phyloP scores from a whole-genome alignment of 2,329 filamentous ascomycete genomes.

The Hymenoscyphus linearis region DNA sequence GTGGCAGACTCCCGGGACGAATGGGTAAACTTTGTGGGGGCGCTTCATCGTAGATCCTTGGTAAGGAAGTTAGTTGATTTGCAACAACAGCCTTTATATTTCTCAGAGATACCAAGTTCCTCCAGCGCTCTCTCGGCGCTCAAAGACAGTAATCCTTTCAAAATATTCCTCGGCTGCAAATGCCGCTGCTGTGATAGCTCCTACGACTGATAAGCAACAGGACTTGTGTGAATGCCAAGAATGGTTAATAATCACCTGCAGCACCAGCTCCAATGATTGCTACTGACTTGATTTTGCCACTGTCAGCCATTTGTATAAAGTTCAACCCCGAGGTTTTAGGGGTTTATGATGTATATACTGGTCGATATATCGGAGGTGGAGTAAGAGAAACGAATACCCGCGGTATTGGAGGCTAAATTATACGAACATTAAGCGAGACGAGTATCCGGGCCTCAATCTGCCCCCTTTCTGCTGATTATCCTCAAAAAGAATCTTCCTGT shows the following conservation, averaged over 20 bases:
- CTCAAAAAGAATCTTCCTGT: neutral
- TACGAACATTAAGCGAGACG: neutral
- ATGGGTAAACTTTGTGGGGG: slow-evolving; percentile 25
- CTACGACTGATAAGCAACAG: slow-evolving; percentile 27
- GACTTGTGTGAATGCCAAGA: neutral
- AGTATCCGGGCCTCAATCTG: neutral
- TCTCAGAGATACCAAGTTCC: slow-evolving; percentile 51
- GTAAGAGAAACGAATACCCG: neutral
- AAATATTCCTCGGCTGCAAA: slow-evolving; percentile 52
- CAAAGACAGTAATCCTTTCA: slow-evolving; percentile 54
- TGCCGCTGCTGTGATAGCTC: slow-evolving; percentile 43
- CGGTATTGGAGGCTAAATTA: no score
- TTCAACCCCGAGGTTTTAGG: neutral
- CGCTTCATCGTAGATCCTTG: slow-evolving; percentile 46
- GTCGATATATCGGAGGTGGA: neutral
- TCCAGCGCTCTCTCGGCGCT: slow-evolving; percentile 51
- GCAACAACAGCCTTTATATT: slow-evolving; percentile 19
- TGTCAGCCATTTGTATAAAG: slow-evolving; percentile 7
- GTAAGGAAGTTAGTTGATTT: slow-evolving; percentile 39
- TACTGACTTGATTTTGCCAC: slow-evolving; percentile 35
- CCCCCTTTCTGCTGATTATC: neutral
- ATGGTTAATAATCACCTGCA: slow-evolving; percentile 32
- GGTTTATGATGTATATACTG: neutral
- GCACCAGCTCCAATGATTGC: slow-evolving; percentile 41
- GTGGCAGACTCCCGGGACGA: slow-evolving; percentile 40